Conservation (phyloP, 2,329 filamentous ascomycete genomes). For the Pseudomassariella vexata region DNA sequence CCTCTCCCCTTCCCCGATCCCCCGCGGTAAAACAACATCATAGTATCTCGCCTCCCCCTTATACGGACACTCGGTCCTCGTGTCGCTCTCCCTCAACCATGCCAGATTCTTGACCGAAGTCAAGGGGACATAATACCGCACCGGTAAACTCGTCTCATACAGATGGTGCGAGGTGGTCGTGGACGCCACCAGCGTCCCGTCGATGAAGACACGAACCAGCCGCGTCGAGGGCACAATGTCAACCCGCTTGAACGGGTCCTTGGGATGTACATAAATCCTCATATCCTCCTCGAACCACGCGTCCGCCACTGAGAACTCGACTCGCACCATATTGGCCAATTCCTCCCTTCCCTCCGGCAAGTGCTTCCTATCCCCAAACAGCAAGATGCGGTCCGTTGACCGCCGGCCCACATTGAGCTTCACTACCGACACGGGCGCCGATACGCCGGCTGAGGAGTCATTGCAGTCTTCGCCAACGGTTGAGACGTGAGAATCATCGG, state of each 20-base stretch:
- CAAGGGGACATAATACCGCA: conserved; percentile 53
- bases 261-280: conserved; percentile 56
- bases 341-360: conserved; percentile 9
- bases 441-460: no score
- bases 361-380: conserved; percentile 11
- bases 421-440: conserved; percentile 13
- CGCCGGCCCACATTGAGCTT: conserved; percentile 9
- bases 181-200: conserved; percentile 31
- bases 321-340: conserved; percentile 16
- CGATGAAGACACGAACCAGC: conserved; percentile 36
- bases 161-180: conserved; percentile 49
- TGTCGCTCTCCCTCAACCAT: conserved; percentile 42
- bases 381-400: conserved; percentile 17
- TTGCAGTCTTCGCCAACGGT: conserved; percentile 2
- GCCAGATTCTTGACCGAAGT: conserved; percentile 40
- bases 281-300: conserved; percentile 51
- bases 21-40: conserved; percentile 43
- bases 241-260: conserved; percentile 61
- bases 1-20: conserved; percentile 19
- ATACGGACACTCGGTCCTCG: conserved; percentile 57
- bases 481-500: conserved; percentile 6
- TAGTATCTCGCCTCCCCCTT: conserved; percentile 63
- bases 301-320: conserved; percentile 19
- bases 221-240: conserved; percentile 54
- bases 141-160: conserved; percentile 53